These are phyloP conservation scores for Malassezia yamatoensis DNA, from an alignment of 1,284 basidiomycete species.

Conservation along the genomic window DNA sequence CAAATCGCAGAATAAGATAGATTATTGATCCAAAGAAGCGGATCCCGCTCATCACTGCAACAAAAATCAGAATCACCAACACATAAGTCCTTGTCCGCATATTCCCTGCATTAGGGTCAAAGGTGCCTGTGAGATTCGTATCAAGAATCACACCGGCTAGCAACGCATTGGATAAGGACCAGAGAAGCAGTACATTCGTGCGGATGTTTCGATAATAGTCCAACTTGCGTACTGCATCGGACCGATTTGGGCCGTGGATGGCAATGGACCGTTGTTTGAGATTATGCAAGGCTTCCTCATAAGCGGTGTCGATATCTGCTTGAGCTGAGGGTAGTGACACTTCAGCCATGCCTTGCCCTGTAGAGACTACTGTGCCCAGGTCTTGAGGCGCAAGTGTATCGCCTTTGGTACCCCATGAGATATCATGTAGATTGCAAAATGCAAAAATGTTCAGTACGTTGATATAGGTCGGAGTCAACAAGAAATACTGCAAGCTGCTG, in stretches of 20 bases:
- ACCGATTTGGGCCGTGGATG: constrained; percentile 39
- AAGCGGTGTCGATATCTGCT: constrained; percentile 75
- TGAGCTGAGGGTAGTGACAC: constrained; percentile 76
- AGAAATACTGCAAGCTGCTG: constrained; percentile 81
- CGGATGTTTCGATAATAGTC: constrained; percentile 59
- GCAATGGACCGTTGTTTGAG: constrained; percentile 58
- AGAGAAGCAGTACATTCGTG: constrained; percentile 77
- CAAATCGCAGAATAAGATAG: constrained; percentile 33
- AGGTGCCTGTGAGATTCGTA: constrained; percentile 24
- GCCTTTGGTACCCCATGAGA: constrained; percentile 50
- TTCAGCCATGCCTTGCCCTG: constrained; percentile 57
- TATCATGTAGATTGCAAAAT: constrained; percentile 47
- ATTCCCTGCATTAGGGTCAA: constrained; percentile 22
- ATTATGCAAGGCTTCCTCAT: constrained; percentile 76
- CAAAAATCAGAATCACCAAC: constrained; percentile 41
- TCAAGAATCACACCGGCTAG: constrained; percentile 41
- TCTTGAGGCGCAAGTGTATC: constrained; percentile 34
- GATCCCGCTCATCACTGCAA: constrained; percentile 38
- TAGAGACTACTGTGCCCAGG: constrained; percentile 41
- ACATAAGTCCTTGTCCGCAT: constrained; percentile 40
- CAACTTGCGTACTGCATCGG: constrained; percentile 31
- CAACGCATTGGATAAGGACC: constrained; percentile 64
- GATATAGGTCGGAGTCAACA: constrained; percentile 84
- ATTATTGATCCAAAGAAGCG: constrained; percentile 35
- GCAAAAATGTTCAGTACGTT: constrained; percentile 14